Evolutionary conservation across 371 early-diverging fungal species (phyloP).

Genomic region (Mycotypha africana): DNA sequence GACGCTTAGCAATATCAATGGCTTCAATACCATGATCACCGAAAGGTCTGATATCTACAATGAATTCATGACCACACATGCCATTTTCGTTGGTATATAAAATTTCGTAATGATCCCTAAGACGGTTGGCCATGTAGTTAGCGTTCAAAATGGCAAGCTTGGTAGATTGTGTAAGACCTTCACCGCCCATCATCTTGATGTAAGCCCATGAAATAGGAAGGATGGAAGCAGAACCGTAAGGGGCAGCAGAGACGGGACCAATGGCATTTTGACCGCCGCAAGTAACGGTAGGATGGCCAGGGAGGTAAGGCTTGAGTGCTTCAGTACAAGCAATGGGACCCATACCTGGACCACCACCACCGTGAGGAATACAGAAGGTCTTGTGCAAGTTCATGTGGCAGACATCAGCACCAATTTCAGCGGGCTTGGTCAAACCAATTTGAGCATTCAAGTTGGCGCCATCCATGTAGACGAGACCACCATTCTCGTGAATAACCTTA

Average conservation of each 20-base stretch:
- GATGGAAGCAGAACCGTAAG: conserved; percentile 94
- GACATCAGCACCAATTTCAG: conserved; percentile 96
- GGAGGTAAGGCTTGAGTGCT: conserved; percentile 91
- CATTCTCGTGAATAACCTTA: conserved; percentile 80
- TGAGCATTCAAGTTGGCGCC: conserved; percentile 99
- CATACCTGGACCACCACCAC: conserved; percentile 98
- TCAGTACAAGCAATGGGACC: conserved; percentile 90
- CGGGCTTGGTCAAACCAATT: conserved; percentile 93
- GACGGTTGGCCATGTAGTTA: conserved; percentile 94
- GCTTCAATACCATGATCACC: conserved; percentile 79
- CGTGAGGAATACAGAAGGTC: conserved; percentile 98
- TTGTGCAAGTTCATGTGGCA: conserved; percentile 98
- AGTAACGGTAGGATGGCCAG: conserved; percentile 80
- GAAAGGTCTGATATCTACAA: conserved; percentile 91
- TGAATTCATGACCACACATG: conserved; percentile 97
- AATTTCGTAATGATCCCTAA: conserved; percentile 83
- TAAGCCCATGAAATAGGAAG: conserved; percentile 97
- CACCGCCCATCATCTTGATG: conserved; percentile 92
- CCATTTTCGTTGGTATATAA: conserved; percentile 89
- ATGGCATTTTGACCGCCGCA: conserved; percentile 73
- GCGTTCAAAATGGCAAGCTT: conserved; percentile 92
- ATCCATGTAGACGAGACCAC: conserved; percentile 99
- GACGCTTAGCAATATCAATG: conserved; percentile 95
- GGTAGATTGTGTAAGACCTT: conserved; percentile 83
- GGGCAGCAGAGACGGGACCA: conserved; percentile 94